Evolutionary conservation across 345 rosid species (phyloP).

Genomic region (Eutrema heterophyllum): DNA sequence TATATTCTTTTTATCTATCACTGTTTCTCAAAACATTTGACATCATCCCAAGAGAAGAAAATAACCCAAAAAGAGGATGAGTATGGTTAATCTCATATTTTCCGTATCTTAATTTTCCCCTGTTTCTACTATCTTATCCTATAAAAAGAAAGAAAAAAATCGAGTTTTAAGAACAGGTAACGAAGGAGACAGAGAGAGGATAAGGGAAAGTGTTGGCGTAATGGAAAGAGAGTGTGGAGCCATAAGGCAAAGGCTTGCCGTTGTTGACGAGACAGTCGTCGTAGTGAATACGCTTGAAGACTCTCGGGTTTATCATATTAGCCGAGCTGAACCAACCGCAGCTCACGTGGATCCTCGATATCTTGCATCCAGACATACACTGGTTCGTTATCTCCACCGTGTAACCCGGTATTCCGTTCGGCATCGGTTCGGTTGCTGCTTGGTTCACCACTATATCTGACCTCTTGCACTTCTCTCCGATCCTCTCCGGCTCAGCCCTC

Average conservation of each 20-base stretch:
- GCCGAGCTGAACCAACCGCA: constrained; percentile 97
- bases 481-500: constrained; percentile 41
- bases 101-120: neutral
- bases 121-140: constrained; percentile 17
- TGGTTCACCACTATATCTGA: constrained; percentile 67
- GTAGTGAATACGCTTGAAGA: constrained; percentile 74
- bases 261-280: constrained; percentile 84
- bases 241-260: constrained; percentile 63
- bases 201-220: constrained; percentile 75
- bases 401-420: constrained; percentile 76
- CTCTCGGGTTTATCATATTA: constrained; percentile 62
- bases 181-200: constrained; percentile 64
- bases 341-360: constrained; percentile 56
- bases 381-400: constrained; percentile 67
- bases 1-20: constrained; percentile 3
- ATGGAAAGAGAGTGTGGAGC: constrained; percentile 56
- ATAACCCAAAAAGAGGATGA: constrained; percentile 10
- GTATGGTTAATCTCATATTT: constrained; percentile 8
- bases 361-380: constrained; percentile 66
- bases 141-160: neutral
- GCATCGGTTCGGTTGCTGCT: constrained; percentile 59
- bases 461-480: constrained; percentile 56
- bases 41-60: constrained; percentile 13
- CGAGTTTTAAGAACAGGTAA: constrained; percentile 38
- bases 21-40: neutral